A percentile compares a stretch with the other conserved stretches of the same genome.
Conservation (phyloP, 2,329 filamentous ascomycete species). For the Colletotrichum endophyticum region DNA sequence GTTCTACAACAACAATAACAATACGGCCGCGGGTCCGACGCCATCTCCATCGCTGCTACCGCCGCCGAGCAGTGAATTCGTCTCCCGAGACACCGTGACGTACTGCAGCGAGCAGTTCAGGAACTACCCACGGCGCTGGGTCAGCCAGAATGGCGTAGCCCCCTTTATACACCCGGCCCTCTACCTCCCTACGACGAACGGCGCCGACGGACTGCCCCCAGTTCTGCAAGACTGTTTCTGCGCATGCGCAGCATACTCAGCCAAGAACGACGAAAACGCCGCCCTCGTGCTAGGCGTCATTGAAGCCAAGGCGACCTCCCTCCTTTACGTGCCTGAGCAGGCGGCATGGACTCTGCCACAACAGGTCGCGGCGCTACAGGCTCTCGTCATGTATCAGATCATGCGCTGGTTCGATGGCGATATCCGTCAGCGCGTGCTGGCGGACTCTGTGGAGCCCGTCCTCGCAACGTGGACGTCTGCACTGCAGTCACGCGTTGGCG, state of each 20-base stretch:
- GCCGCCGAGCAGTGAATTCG: neutral
- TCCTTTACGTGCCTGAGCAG: constrained; percentile 21
- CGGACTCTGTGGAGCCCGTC: constrained; percentile 22
- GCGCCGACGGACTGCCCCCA: constrained; percentile 24
- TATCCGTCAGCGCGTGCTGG: constrained; percentile 24
- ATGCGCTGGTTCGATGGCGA: constrained; percentile 27
- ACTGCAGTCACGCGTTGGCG: constrained; percentile 19
- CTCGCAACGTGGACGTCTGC: constrained; percentile 21
- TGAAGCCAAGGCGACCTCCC: constrained; percentile 25
- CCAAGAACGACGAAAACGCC: constrained; percentile 28
- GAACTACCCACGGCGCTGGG: constrained; percentile 29
- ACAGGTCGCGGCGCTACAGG: constrained; percentile 25
- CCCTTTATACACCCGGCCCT: constrained; percentile 32
- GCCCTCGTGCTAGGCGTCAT: constrained; percentile 27
- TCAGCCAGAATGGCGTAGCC: constrained; percentile 24
- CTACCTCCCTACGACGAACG: constrained; percentile 22
- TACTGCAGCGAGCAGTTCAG: constrained; percentile 23
- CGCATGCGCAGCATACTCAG: constrained; percentile 26
- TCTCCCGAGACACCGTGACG: constrained; percentile 14
- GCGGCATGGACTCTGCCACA: constrained; percentile 21
- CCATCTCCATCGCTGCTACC: constrained; percentile 4
- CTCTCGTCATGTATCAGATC: constrained; percentile 27
- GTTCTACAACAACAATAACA: constrained; percentile 15
- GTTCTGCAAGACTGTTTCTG: constrained; percentile 33
- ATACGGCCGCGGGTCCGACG: neutral